Evolutionary conservation across 306 rosid species (phyloP).

Genomic region (Glycyrrhiza uralensis): DNA sequence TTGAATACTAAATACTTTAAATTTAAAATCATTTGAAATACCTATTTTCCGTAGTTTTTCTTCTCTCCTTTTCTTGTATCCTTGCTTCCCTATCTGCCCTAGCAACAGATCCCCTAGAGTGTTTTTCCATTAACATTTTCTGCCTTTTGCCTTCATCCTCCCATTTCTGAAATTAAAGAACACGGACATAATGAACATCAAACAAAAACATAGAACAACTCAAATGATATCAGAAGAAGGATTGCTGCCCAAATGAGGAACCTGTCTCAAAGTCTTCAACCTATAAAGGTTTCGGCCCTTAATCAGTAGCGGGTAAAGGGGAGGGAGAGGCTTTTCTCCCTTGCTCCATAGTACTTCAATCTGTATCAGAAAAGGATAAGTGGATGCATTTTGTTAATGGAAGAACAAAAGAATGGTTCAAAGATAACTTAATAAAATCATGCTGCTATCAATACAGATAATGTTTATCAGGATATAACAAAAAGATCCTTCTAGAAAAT

Average conservation of each 20-base stretch:
- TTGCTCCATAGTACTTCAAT: constrained; percentile 96
- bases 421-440: neutral
- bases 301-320: constrained; percentile 73
- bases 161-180: constrained; percentile 59
- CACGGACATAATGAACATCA: neutral
- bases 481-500: neutral
- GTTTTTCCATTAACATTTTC: constrained; percentile 69
- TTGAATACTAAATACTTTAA: neutral
- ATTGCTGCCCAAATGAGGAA: constrained; percentile 15
- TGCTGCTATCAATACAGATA: neutral
- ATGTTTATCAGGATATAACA: neutral
- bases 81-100: constrained; percentile 68
- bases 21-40: constrained; percentile 20
- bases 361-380: constrained; percentile 40
- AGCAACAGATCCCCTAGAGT: constrained; percentile 71
- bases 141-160: constrained; percentile 67
- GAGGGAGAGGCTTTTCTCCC: constrained; percentile 82
- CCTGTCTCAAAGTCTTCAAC: constrained; percentile 91
- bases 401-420: constrained; percentile 1
- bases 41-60: constrained; percentile 49
- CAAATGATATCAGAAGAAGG: constrained; percentile 14
- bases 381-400: neutral
- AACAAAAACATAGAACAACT: constrained; percentile 5
- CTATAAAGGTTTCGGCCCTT: constrained; percentile 93
- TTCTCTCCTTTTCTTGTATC: constrained; percentile 52